Conservation (phyloP, 2,329 filamentous ascomycete species). For the Sporothrix humicola region DNA sequence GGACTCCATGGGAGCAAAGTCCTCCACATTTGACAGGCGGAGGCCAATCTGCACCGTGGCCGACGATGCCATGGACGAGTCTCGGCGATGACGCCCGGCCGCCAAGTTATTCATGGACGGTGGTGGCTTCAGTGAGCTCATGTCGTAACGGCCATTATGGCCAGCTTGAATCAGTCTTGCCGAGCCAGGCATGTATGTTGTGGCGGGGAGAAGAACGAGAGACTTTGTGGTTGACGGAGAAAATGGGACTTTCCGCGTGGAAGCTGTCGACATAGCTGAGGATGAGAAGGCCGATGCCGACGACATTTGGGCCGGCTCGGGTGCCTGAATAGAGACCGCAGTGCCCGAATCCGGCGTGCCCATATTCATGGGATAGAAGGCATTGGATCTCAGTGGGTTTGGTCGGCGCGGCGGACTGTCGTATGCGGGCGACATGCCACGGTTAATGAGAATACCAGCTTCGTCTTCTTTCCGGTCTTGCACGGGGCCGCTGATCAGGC, state of each 20-base stretch:
- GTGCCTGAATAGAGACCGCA: constrained; percentile 36
- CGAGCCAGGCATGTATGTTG: constrained; percentile 50
- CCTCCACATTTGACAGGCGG: constrained; percentile 65
- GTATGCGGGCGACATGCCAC: constrained; percentile 39
- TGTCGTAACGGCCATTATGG: constrained; percentile 34
- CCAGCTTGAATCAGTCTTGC: constrained; percentile 9
- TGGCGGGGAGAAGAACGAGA: constrained; percentile 53
- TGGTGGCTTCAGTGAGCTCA: constrained; percentile 51
- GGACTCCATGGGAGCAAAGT: constrained; percentile 51
- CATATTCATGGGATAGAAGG: constrained; percentile 40
- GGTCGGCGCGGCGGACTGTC: constrained; percentile 23
- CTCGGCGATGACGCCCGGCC: constrained; percentile 56
- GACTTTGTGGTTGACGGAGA: constrained; percentile 47
- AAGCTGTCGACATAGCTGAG: constrained; percentile 23
- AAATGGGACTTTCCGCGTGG: constrained; percentile 47
- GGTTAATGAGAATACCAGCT: constrained; percentile 40
- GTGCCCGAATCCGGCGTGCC: not conserved
- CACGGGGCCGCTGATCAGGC: constrained; percentile 40
- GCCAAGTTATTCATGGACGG: constrained; percentile 50
- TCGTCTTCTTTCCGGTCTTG: constrained; percentile 45
- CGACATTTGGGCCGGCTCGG: constrained; percentile 44
- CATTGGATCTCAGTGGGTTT: constrained; percentile 47
- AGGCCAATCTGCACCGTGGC: constrained; percentile 75
- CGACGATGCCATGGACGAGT: constrained; percentile 67
- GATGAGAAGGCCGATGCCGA: constrained; percentile 33